Conservation (phyloP, 805 yeast species). For the Starmerella stellata region DNA sequence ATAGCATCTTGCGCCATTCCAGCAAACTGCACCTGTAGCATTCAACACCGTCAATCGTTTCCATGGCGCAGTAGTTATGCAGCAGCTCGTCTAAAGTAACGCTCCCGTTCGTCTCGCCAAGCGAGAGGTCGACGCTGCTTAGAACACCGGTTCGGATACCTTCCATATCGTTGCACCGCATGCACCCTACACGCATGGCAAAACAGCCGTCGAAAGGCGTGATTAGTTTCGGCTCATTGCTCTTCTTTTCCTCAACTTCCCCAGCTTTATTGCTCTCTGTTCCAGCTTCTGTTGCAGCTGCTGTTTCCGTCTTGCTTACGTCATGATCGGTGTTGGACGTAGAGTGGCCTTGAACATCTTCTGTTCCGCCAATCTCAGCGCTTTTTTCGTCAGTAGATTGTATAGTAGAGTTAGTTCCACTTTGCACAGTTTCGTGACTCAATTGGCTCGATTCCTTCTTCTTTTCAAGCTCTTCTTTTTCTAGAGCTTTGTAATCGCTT, state of each 20-base stretch:
- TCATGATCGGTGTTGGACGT: no score
- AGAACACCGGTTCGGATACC: slow-evolving; percentile 71
- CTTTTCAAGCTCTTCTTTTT: not conserved
- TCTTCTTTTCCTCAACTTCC: not conserved
- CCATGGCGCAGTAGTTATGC: slow-evolving; percentile 34
- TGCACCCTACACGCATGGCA: slow-evolving; percentile 80
- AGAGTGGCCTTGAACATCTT: not conserved
- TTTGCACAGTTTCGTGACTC: not conserved
- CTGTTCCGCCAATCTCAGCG: not conserved
- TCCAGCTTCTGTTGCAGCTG: not conserved
- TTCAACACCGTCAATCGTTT: slow-evolving; percentile 79
- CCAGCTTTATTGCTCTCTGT: not conserved
- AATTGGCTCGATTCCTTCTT: not conserved
- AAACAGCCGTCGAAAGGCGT: slow-evolving; percentile 87
- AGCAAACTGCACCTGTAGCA: slow-evolving; percentile 78
- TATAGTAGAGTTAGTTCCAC: not conserved
- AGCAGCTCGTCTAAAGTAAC: slow-evolving; percentile 17
- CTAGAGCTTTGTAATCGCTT: slow-evolving; percentile 17
- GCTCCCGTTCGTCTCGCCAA: slow-evolving; percentile 6
- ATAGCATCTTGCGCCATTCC: slow-evolving; percentile 20
- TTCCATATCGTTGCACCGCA: slow-evolving; percentile 81
- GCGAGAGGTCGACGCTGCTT: slow-evolving; percentile 24
- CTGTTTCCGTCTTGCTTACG: not conserved
- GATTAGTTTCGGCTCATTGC: slow-evolving; percentile 18
- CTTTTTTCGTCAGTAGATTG: not conserved